phyloP scores from a whole-genome alignment of 306 rosid species.

The Corylus avellana region DNA sequence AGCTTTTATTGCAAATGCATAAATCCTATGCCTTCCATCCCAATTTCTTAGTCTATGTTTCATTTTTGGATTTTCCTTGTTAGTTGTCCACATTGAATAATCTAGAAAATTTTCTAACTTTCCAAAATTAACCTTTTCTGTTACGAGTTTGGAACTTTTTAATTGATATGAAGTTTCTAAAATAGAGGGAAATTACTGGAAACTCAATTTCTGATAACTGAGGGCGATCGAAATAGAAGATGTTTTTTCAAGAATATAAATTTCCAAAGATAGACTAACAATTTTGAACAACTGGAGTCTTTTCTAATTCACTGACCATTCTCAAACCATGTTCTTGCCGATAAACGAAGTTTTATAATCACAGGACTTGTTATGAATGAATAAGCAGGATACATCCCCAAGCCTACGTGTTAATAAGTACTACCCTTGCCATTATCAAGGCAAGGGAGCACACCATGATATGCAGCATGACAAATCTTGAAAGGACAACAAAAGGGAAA shows the following conservation, averaged over 20 bases:
- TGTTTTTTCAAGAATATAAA: background rate
- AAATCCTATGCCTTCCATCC: background rate
- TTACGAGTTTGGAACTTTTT: background rate
- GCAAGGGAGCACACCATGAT: background rate
- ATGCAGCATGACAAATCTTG: background rate
- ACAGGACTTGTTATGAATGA: background rate
- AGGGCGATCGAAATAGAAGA: background rate
- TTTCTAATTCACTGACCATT: background rate
- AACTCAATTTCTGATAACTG: background rate
- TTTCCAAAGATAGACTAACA: background rate
- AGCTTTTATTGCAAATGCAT: background rate
- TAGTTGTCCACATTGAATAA: background rate
- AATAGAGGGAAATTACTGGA: background rate
- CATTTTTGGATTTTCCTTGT: background rate
- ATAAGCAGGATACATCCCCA: background rate
- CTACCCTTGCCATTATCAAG: background rate
- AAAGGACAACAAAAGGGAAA: background rate
- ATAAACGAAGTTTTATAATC: background rate
- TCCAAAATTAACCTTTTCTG: background rate
- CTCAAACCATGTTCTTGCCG: background rate
- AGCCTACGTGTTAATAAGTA: background rate
- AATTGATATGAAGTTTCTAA: background rate
- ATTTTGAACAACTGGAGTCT: background rate
- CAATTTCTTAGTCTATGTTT: background rate
- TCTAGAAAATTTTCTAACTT: background rate